These are phyloP conservation scores for Eucalyptus cloeziana DNA, from an alignment of 345 rosid genomes.

Conservation along the genomic window DNA sequence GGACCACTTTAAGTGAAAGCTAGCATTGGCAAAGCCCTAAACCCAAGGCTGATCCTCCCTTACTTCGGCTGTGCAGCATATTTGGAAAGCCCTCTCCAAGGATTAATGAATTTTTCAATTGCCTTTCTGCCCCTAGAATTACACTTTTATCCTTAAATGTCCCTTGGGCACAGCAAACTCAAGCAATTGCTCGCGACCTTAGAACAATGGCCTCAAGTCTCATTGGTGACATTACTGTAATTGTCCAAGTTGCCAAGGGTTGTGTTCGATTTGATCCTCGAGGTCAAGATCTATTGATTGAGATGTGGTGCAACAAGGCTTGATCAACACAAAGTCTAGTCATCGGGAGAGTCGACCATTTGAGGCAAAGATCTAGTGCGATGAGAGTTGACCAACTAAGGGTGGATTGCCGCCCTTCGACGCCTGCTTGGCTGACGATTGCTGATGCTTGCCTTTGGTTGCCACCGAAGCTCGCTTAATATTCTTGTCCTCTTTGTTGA, in stretches of 20 bases:
- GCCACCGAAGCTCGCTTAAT: neutral
- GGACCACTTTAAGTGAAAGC: neutral
- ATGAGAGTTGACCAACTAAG: accelerated
- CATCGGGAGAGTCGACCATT: neutral
- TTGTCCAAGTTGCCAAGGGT: neutral
- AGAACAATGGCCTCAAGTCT: neutral
- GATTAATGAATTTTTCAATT: neutral
- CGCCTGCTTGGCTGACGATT: accelerated
- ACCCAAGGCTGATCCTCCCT: neutral
- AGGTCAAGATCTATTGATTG: neutral
- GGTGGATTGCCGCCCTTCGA: accelerated
- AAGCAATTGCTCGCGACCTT: neutral
- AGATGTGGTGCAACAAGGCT: neutral
- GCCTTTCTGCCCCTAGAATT: neutral
- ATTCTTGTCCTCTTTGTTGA: neutral
- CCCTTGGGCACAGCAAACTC: neutral
- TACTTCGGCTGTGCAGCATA: neutral
- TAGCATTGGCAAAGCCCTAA: neutral
- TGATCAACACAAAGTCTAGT: neutral
- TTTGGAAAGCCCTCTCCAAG: neutral
- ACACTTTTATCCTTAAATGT: neutral
- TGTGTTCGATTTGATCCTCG: neutral
- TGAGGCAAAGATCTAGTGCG: neutral
- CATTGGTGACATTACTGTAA: neutral
- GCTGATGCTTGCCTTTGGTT: neutral